Conservation (phyloP, 1,284 basidiomycete genomes). For the Ustilago lituana region DNA sequence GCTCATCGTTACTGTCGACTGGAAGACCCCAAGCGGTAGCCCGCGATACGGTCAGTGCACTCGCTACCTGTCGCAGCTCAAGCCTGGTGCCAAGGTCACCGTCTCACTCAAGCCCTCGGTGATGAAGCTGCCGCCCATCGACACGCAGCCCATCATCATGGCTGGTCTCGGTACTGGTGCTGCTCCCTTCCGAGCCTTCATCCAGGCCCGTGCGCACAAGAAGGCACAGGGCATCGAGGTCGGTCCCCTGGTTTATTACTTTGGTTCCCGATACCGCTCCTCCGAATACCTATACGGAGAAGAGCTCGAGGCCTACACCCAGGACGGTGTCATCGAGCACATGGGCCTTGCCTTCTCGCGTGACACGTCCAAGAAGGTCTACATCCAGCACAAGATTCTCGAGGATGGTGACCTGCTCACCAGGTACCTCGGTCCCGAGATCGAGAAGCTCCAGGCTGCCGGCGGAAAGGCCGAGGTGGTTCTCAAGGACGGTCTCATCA, state of each 20-base stretch:
- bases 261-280: slow-evolving; percentile 92
- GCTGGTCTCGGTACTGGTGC: slow-evolving; percentile 97
- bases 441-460: slow-evolving; percentile 72
- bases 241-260: slow-evolving; percentile 96
- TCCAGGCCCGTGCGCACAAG: slow-evolving; percentile 90
- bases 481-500: slow-evolving; percentile 71
- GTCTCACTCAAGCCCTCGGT: slow-evolving; percentile 98
- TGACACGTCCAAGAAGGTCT: slow-evolving; percentile 88
- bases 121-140: slow-evolving; percentile 93
- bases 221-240: slow-evolving; percentile 79
- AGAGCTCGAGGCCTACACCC: slow-evolving; percentile 77
- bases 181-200: slow-evolving; percentile 97
- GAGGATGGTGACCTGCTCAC: slow-evolving; percentile 84
- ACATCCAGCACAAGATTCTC: slow-evolving; percentile 98
- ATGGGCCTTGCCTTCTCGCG: slow-evolving; percentile 96
- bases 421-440: slow-evolving; percentile 67
- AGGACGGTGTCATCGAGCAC: slow-evolving; percentile 83
- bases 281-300: slow-evolving; percentile 97
- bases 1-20: slow-evolving; percentile 94
- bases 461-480: slow-evolving; percentile 62
- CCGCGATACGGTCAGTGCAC: slow-evolving; percentile 94
- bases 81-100: slow-evolving; percentile 89
- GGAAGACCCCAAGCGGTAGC: slow-evolving; percentile 82
- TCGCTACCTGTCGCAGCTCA: slow-evolving; percentile 85
- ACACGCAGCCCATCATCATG: slow-evolving; percentile 94